phyloP scores from a whole-genome alignment of 2,329 filamentous ascomycete genomes.

The Xenoacremonium recifei region DNA sequence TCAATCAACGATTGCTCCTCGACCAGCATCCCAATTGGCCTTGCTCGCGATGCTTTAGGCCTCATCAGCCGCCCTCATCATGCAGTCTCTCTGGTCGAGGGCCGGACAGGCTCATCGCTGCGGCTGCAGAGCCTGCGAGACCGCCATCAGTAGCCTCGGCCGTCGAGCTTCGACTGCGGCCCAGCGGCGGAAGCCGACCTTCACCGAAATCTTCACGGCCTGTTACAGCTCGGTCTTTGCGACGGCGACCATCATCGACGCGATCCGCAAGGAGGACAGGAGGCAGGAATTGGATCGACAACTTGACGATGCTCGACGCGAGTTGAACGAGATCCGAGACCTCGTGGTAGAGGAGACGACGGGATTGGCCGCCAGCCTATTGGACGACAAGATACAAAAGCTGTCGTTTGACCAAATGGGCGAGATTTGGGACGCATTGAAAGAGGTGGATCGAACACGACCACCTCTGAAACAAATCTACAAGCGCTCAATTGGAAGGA shows the following conservation, averaged over 20 bases:
- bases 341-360: constrained; percentile 26
- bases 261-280: constrained; percentile 55
- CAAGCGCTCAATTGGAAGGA: constrained; percentile 26
- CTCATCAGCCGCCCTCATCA: constrained; percentile 35
- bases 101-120: constrained; percentile 62
- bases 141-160: constrained; percentile 45
- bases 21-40: constrained; percentile 10
- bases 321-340: constrained; percentile 39
- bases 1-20: constrained; percentile 19
- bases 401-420: constrained; percentile 30
- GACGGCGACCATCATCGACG: constrained; percentile 62
- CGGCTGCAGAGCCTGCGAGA: constrained; percentile 61
- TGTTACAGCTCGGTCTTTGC: constrained; percentile 68
- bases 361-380: constrained; percentile 10
- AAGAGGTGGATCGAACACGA: constrained; percentile 28
- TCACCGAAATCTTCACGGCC: constrained; percentile 60
- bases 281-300: constrained; percentile 60
- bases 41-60: constrained; percentile 23
- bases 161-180: constrained; percentile 50
- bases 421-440: constrained; percentile 29
- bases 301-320: constrained; percentile 53
- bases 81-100: constrained; percentile 69
- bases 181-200: constrained; percentile 47
- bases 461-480: constrained; percentile 37
- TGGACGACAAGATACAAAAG: constrained; percentile 7